Evolutionary conservation across 2,329 filamentous ascomycete genomes (phyloP).

Genomic region (Elsinoe perseae): DNA sequence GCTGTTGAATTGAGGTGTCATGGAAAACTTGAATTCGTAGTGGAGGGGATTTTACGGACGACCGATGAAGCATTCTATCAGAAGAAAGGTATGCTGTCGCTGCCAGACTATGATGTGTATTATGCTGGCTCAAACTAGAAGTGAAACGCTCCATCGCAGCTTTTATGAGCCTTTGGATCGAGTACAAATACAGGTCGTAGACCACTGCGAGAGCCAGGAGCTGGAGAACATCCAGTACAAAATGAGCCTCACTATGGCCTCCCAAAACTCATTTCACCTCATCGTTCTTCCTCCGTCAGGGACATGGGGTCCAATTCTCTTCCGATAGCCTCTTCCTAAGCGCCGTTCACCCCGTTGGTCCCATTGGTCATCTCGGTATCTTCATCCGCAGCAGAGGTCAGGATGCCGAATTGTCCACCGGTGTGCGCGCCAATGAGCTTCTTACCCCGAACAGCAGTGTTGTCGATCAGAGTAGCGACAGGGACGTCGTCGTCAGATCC

Average conservation of each 20-base stretch:
- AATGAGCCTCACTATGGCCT: background rate
- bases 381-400: conserved; percentile 23
- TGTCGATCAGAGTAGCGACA: conserved; percentile 71
- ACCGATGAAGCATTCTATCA: background rate
- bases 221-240: no score
- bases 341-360: conserved; percentile 7
- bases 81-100: background rate
- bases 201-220: background rate
- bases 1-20: no score
- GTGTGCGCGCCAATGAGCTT: conserved; percentile 70
- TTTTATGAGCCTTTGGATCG: background rate
- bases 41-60: no score
- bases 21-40: no score
- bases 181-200: background rate
- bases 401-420: conserved; percentile 74
- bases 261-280: background rate
- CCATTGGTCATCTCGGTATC: conserved; percentile 17
- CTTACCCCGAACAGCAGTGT: conserved; percentile 69
- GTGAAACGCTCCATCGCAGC: no score
- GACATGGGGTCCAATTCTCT: background rate
- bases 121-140: background rate
- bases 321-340: background rate
- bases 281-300: background rate
- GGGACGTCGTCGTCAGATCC: conserved; percentile 72
- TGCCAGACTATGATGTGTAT: background rate